Base-by-base conservation (phyloP, 345 rosid species). In the Boechera stricta region DNA sequence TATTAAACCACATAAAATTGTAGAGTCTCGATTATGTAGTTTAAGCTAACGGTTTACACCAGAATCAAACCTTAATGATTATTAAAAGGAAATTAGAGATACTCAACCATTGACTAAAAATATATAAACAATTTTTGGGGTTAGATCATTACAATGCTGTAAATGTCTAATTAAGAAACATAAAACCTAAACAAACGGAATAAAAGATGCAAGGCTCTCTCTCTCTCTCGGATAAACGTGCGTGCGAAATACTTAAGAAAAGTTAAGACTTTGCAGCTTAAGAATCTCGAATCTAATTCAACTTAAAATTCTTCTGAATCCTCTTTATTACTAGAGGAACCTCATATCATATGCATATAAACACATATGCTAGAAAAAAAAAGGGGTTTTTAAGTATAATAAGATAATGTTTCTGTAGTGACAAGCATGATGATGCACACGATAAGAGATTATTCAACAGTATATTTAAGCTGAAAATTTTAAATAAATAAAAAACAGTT, bases 381-480 rank as follows among this genome's bases (percentile, higher is more conserved):
- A 16, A 16, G 16, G 24, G 10, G 41, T 36, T 36, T 45, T 36
- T 18, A 36, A 39, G 15, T 53, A 4, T 36, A 29, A 56, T 57
- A 35, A 64, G 36, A 71, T 35, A 38, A 59, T 72, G 69, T 66
- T 49, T 72, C 7, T 66, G 81, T 66, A 78, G 73, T 78, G 81
- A 71, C 77, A 65, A 77, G 59, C 81, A 77, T 65, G 77, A 72
- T 71, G 62, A 65, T 78, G 69, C 73, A 77, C 39, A 70, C 55
- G 77, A 72, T 68, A 52, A 48, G 57, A 54, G 77, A 72, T 66
- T 42, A 42, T 41, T 72, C 33, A 78, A 72, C 73, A 78, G 81
- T 72, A 28, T 10, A 42, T 21, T 71, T 64, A 73, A 58, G 73
- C 11, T 58, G 69, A 58, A 78, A 72, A 66, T 39, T 31, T 65